A percentile compares a stretch with the other conserved stretches of the same genome.
phyloP scores from a whole-genome alignment of 306 rosid genomes.

The Trifolium dubium region DNA sequence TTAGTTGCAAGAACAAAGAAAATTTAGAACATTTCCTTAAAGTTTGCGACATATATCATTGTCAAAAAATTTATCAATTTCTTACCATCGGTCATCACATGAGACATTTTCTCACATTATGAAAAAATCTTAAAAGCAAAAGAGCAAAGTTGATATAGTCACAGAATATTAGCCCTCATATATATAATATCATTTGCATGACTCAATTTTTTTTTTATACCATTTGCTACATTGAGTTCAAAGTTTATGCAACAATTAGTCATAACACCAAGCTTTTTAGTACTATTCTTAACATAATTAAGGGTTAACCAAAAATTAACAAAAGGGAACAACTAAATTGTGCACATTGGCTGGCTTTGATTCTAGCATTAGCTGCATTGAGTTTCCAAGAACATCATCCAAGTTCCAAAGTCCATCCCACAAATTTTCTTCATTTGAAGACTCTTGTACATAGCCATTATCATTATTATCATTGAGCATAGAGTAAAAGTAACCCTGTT shows the following conservation, averaged over 20 bases:
- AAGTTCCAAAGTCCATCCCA: constrained; percentile 90
- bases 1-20: no score
- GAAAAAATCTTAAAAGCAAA: not conserved
- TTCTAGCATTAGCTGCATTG: constrained; percentile 51
- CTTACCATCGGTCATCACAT: not conserved
- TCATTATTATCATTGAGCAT: constrained; percentile 46
- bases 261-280: constrained; percentile 28
- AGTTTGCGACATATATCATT: not conserved
- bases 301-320: constrained; percentile 39
- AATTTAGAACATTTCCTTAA: not conserved
- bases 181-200: no score
- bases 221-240: constrained; percentile 32
- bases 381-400: constrained; percentile 68
- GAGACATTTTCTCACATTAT: not conserved
- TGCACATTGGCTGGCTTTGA: constrained; percentile 51
- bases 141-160: constrained; percentile 35
- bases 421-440: constrained; percentile 57
- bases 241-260: constrained; percentile 39
- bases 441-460: constrained; percentile 54
- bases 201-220: not conserved
- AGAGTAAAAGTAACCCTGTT: constrained; percentile 54
- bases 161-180: constrained; percentile 26
- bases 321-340: constrained; percentile 70
- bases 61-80: not conserved
- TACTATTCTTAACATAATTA: constrained; percentile 17